A percentile compares a stretch with the other conserved stretches of the same genome.
These are phyloP conservation scores for Hypoxylon lienhwacheense DNA, from an alignment of 495 filamentous ascomycete genomes.

Conservation along the genomic window DNA sequence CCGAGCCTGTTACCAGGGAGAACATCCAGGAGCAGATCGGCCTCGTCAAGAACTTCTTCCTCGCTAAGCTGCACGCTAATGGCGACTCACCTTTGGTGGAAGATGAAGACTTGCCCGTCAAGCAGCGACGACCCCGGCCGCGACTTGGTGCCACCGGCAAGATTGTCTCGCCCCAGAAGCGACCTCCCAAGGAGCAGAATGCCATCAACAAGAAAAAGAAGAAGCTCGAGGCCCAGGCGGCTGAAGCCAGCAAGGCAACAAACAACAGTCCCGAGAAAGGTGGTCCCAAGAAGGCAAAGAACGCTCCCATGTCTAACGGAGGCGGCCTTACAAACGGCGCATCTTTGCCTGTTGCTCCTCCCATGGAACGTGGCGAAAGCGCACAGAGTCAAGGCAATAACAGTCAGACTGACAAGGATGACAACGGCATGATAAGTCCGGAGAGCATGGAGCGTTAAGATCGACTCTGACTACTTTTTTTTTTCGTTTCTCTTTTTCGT, in stretches of 20 bases:
- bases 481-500: background rate
- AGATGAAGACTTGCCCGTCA: slow-evolving; percentile 90
- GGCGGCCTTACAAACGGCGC: slow-evolving; percentile 23
- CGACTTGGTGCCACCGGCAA: slow-evolving; percentile 92
- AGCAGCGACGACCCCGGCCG: slow-evolving; percentile 90
- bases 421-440: slow-evolving; percentile 67
- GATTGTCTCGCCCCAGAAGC: slow-evolving; percentile 87
- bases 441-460: slow-evolving; percentile 58
- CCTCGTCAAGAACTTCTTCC: slow-evolving; percentile 86
- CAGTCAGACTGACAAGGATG: slow-evolving; percentile 58
- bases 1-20: slow-evolving; percentile 78
- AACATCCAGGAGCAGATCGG: slow-evolving; percentile 78
- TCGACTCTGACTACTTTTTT: background rate
- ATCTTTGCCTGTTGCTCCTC: slow-evolving; percentile 31
- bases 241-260: slow-evolving; percentile 41
- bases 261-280: slow-evolving; percentile 48
- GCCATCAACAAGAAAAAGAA: slow-evolving; percentile 76
- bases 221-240: slow-evolving; percentile 55
- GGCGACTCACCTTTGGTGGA: slow-evolving; percentile 82
- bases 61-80: slow-evolving; percentile 79
- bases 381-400: slow-evolving; percentile 55
- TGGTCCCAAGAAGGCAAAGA: slow-evolving; percentile 47
- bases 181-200: slow-evolving; percentile 75
- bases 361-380: slow-evolving; percentile 55
- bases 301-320: slow-evolving; percentile 40